Evolutionary conservation across 2,329 filamentous ascomycete species (phyloP).

Genomic region (Beauveria rudraprayagi): DNA sequence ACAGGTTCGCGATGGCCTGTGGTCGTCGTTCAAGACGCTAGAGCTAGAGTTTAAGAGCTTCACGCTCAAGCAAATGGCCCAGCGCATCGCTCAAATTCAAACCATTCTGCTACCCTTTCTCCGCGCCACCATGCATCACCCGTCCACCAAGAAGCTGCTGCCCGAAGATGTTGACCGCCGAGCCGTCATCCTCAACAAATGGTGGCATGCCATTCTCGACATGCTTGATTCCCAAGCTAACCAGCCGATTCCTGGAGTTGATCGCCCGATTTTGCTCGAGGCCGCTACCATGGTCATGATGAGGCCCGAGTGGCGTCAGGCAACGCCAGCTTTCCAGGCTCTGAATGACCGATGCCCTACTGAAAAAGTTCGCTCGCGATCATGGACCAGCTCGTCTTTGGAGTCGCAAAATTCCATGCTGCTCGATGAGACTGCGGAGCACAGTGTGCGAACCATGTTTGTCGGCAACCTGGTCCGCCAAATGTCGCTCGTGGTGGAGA

Average conservation of each 20-base stretch:
- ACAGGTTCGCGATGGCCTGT: slow-evolving; percentile 42
- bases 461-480: slow-evolving; percentile 73
- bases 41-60: slow-evolving; percentile 50
- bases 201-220: slow-evolving; percentile 80
- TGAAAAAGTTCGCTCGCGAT: slow-evolving; percentile 37
- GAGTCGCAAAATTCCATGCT: slow-evolving; percentile 55
- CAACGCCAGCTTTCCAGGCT: slow-evolving; percentile 59
- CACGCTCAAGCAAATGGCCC: slow-evolving; percentile 59
- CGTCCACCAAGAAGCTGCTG: slow-evolving; percentile 55
- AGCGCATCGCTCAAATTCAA: slow-evolving; percentile 71
- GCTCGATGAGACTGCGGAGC: slow-evolving; percentile 62
- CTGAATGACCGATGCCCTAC: slow-evolving; percentile 46
- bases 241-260: slow-evolving; percentile 74
- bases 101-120: slow-evolving; percentile 69
- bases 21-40: slow-evolving; percentile 46
- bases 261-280: slow-evolving; percentile 73
- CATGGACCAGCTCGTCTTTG: slow-evolving; percentile 44
- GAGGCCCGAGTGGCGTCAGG: slow-evolving; percentile 76
- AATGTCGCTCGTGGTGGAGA: slow-evolving; percentile 80
- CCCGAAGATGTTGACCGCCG: slow-evolving; percentile 77
- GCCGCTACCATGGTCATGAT: slow-evolving; percentile 76
- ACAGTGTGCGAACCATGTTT: slow-evolving; percentile 85
- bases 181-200: slow-evolving; percentile 74
- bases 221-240: slow-evolving; percentile 62
- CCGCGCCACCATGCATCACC: slow-evolving; percentile 57